A percentile compares a stretch with the other conserved stretches of the same genome.
These are phyloP conservation scores for Neckera pumila DNA, from an alignment of 225 moss, liverwort and hornwort genomes.

Conservation along the genomic window DNA sequence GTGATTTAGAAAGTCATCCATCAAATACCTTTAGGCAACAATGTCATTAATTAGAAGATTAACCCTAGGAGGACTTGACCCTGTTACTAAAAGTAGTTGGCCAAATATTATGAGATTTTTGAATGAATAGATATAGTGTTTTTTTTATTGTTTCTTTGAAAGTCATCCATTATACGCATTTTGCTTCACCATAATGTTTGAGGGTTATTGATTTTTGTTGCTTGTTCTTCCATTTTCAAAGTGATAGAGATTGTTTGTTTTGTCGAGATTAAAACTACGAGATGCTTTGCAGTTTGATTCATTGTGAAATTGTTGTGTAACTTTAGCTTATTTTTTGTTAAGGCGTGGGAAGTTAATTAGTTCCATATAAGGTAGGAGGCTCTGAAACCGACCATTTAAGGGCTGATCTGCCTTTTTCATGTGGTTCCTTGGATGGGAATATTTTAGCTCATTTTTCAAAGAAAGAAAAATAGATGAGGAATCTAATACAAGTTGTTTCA, in stretches of 20 bases:
- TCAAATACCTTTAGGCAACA: accelerated
- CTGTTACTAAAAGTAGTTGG: too few species aligned
- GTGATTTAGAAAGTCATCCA: accelerated
- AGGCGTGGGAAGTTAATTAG: too few species aligned
- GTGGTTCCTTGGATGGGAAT: too few species aligned
- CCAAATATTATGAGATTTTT: neutral
- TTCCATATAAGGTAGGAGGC: too few species aligned
- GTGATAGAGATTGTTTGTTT: accelerated
- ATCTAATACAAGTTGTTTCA: too few species aligned
- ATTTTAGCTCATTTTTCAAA: too few species aligned
- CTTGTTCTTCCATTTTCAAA: neutral
- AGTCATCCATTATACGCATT: accelerated
- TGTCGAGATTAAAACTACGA: neutral
- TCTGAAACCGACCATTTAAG: too few species aligned
- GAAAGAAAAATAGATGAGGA: too few species aligned
- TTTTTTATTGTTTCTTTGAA: too few species aligned
- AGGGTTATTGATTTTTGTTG: neutral
- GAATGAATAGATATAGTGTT: accelerated
- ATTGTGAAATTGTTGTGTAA: neutral
- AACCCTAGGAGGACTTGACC: accelerated
- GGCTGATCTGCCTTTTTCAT: too few species aligned
- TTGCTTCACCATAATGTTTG: neutral
- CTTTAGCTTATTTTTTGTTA: neutral
- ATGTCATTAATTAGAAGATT: accelerated
- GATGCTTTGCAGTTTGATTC: neutral